Evolutionary conservation across 768 basidiomycete genomes (phyloP), one percentile per base, ranked within the genome.

Genomic region (Grammothele lineata): DNA sequence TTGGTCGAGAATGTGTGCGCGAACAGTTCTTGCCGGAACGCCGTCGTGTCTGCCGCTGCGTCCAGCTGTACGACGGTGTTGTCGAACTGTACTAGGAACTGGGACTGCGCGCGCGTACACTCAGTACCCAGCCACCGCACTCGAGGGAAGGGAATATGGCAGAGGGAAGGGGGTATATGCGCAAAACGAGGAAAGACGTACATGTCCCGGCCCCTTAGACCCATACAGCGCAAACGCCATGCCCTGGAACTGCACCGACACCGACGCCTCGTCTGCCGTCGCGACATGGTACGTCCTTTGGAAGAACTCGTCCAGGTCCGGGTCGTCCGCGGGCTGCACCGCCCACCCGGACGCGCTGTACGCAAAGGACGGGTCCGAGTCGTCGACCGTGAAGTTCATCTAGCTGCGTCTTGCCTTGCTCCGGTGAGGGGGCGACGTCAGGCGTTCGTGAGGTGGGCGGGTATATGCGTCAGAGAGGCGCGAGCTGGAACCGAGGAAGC

Each of bases 301-400:
- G 41, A 63, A 62, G 56, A 58, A 62, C 41, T 32, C 33, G 33
- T 40, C 23, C 17, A 54, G 41, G 27, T 53, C 30, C 14, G 61
- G 47, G 41, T 57, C 60, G 17, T 27, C 36, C 23, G 58, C 37
- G 18, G 44, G 35, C 43, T 65, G 63, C 17, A 53, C 38, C 10
- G 52, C 58, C 63, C 63, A 65, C 35, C 37, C 45, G 41, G 24
- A 43, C 18, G 52, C 5, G 7, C 58, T 56, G 45, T 56, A 65
- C 18, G 40, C 34, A 37, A 65, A 48, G 48, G 57, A 32, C 6
- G 53, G 43, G 25, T 56, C 49, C 9, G 59, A 40, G 56, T 65
- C 63, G 59, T 65, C 63, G 40, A 65, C 48, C 5, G 63, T 62
- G 54, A 58, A 60, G 57, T 62, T 65, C 55, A 57, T 57, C n/a